Base-by-base conservation (phyloP, 139 green algal species). In the Chlorella vulgaris region DNA sequence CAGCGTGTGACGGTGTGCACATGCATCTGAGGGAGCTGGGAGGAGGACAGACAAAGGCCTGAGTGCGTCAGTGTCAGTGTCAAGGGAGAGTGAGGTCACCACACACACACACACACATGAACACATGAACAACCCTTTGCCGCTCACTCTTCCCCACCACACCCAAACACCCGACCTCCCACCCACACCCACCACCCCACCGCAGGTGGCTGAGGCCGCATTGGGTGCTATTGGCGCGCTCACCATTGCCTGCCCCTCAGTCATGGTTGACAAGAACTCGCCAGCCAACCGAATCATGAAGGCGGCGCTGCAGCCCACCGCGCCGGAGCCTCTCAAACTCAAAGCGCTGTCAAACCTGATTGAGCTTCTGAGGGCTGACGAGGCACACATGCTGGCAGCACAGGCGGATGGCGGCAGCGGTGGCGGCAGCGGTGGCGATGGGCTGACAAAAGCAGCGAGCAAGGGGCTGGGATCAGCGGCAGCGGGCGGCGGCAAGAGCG, bases 281-380 rank as follows among this genome's bases (percentile, higher is more conserved):
- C 42, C 38, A 7, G 73, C 73, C 6, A 69, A 67, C 7, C 19
- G 21, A 21, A 78, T 86, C 40, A 78, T 89, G 80, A 65, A 87
- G 51, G 69, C 61, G 2, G 85, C 84, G 24, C 78, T 92, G 82
- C 24, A 68, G 63, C 78, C 38, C 38, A 47, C 29, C 68, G 73
- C 88, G 7, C 68, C 86, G 0, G 38, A 82, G 24, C 4, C 43
- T 6, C 60, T 94, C 29, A 94, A 95, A 85, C 67, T 80, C 13
- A 85, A 88, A 19, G 89, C 90, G 29, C 88, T 96, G 28, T 39
- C 31, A 62, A 92, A 92, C 81, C 84, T 96, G 7, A 85, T 87
- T 5, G 91, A 96, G 61, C 83, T 96, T 78, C 86, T 96, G 73
- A 76, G 90, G 39, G 81, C 81, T n/a, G 93, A 96, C 47, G 91